Conservation (phyloP, 1,139 yeast species). For the Candida mesenterica region DNA sequence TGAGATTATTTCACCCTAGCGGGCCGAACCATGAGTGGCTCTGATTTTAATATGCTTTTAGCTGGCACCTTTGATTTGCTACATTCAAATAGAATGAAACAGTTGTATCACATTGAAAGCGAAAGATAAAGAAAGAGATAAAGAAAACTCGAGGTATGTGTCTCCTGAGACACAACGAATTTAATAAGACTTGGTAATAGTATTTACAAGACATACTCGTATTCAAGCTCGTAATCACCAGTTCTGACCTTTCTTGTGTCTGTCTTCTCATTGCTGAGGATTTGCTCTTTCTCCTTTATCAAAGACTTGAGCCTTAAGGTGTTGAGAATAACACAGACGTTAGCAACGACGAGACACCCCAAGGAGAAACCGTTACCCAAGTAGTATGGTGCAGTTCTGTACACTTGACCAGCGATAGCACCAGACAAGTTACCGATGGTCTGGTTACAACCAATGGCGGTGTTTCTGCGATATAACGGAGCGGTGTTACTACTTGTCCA, state of each 20-base stretch:
- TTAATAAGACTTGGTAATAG: too few species aligned
- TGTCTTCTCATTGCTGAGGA: conserved; percentile 16
- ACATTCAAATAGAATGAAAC: too few species aligned
- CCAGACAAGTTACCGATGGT: conserved; percentile 48
- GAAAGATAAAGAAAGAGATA: too few species aligned
- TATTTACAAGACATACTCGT: conserved; percentile 17
- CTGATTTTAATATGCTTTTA: too few species aligned
- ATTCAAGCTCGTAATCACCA: conserved; percentile 22
- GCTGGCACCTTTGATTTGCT: too few species aligned
- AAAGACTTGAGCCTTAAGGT: conserved; percentile 17
- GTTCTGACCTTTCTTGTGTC: conserved; percentile 18
- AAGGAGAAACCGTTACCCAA: conserved; percentile 38
- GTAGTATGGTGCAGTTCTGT: conserved; percentile 33
- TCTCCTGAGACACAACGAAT: too few species aligned
- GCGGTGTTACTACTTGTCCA: conserved; percentile 47
- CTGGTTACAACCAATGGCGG: conserved; percentile 43
- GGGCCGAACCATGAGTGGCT: too few species aligned
- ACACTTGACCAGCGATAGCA: conserved; percentile 45
- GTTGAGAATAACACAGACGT: conserved; percentile 14
- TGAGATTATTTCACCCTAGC: too few species aligned
- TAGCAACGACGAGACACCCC: conserved; percentile 28
- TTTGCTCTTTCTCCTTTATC: conserved; percentile 9
- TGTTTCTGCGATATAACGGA: conserved; percentile 45
- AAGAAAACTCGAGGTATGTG: too few species aligned
- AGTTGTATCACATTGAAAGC: too few species aligned